Evolutionary conservation across 306 rosid species (phyloP).

Genomic region (Lathyrus tuberosus): DNA sequence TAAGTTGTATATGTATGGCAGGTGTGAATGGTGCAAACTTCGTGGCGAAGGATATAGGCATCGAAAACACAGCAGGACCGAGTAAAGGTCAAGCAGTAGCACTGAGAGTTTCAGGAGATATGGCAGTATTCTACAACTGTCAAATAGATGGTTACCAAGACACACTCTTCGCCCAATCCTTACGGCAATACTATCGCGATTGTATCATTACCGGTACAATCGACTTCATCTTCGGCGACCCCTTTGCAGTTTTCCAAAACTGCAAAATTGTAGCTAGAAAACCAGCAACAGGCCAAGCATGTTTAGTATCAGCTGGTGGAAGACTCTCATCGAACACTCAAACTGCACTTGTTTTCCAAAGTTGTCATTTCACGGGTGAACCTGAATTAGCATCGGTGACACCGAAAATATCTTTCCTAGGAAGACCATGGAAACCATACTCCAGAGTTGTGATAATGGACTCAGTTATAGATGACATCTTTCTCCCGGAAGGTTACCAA

Average conservation of each 20-base stretch:
- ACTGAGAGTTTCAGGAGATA: slow-evolving; percentile 49
- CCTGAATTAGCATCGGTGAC: neutral
- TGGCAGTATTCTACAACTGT: slow-evolving; percentile 49
- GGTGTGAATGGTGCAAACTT: slow-evolving; percentile 63
- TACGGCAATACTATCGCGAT: slow-evolving; percentile 59
- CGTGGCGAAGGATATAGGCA: slow-evolving; percentile 60
- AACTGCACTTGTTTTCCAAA: slow-evolving; percentile 52
- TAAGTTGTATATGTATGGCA: slow-evolving; percentile 18
- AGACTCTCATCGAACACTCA: slow-evolving; percentile 41
- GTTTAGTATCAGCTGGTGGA: slow-evolving; percentile 71
- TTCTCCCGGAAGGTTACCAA: slow-evolving; percentile 55
- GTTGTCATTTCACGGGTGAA: slow-evolving; percentile 55
- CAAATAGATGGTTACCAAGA: slow-evolving; percentile 53
- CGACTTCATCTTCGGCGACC: slow-evolving; percentile 59
- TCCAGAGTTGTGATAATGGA: slow-evolving; percentile 69
- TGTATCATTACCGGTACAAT: slow-evolving; percentile 51
- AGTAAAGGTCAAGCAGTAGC: slow-evolving; percentile 56
- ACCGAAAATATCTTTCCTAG: slow-evolving; percentile 48
- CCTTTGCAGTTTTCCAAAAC: slow-evolving; percentile 52
- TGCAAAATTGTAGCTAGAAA: slow-evolving; percentile 56
- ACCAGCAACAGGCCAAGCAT: slow-evolving; percentile 46
- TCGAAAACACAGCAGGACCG: slow-evolving; percentile 63
- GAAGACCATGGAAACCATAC: slow-evolving; percentile 68
- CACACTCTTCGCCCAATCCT: slow-evolving; percentile 50
- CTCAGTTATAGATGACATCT: slow-evolving; percentile 48